Conservation (phyloP, 2,329 filamentous ascomycete species). For the Botrytis elliptica region DNA sequence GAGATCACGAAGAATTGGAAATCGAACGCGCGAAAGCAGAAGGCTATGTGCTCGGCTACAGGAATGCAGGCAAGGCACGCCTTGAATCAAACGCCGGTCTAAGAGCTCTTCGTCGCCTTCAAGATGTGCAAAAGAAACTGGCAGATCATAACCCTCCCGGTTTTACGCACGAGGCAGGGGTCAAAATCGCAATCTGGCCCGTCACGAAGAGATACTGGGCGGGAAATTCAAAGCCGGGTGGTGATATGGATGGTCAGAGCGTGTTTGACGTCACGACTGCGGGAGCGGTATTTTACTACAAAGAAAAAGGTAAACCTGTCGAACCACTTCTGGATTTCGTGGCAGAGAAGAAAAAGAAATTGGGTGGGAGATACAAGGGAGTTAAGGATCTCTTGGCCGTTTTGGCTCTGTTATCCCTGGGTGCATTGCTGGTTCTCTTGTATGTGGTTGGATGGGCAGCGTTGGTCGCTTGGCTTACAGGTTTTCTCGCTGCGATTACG, state of each 20-base stretch:
- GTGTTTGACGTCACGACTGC: slow-evolving; percentile 26
- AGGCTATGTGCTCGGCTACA: neutral
- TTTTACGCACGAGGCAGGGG: slow-evolving; percentile 21
- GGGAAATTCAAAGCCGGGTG: slow-evolving; percentile 23
- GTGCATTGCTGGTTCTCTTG: neutral
- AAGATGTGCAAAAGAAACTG: neutral
- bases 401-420: neutral
- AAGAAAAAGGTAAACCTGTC: slow-evolving; percentile 6
- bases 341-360: slow-evolving; percentile 9
- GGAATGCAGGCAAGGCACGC: neutral
- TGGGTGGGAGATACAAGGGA: neutral
- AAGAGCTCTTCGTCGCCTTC: neutral
- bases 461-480: neutral
- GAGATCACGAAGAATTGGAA: neutral
- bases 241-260: slow-evolving; percentile 22
- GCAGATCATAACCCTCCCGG: slow-evolving; percentile 4
- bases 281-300: slow-evolving; percentile 29
- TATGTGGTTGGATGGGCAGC: neutral
- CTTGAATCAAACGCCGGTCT: neutral
- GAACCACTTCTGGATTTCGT: neutral
- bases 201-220: slow-evolving; percentile 29
- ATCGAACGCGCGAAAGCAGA: neutral
- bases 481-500: neutral
- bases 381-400: neutral
- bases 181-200: slow-evolving; percentile 32